Evolutionary conservation across 2,329 filamentous ascomycete genomes (phyloP), one percentile per base, ranked within the genome.

Genomic region (Colletotrichum sp.): DNA sequence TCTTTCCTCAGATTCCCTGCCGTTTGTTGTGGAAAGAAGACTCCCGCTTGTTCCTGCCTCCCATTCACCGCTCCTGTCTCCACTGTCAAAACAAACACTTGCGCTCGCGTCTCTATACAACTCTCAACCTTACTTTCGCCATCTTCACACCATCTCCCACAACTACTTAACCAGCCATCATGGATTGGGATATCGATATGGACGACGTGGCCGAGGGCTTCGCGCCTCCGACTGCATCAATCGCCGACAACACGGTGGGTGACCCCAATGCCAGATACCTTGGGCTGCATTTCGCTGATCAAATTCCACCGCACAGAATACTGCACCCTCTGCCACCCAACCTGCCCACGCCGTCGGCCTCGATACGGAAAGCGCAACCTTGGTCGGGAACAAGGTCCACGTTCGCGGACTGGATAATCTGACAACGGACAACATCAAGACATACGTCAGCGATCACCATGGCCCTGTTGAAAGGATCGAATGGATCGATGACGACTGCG

Each of bases 401-500:
- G 87, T 99, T 68, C 92, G 92, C 75, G 96, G 96, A 24, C 89
- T 98, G 5, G 94, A 98, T 81, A 92, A 93, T 58, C 87, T 98
- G 82, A 95, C 94, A 36, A 96, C 96, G 32, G 90, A 92, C 71
- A 92, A 98, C 77, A 93, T 98, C 79, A 93, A 94, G 79, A 88
- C 90, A 74, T 98, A 96, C 80, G 91, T 95, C 10, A 85, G 88
- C 63, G 89, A 94, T 77, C 91, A 97, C 83, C 95, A 90, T 80
- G 86, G 88, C 43, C 82, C 84, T 16, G 87, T 92, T 72, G 87
- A 90, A 71, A 89, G 91, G 76, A 88, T 98, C 77, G 96, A 98
- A 85, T 99, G 97, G 97, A 95, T 99, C 78, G 95, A 98, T 83
- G 97, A 99, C 84, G 93, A 92, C 8, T 96, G 95, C 0, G 95